These are phyloP conservation scores for Beauveria sp. DNA, from an alignment of 2,329 filamentous ascomycete species.

Conservation along the genomic window DNA sequence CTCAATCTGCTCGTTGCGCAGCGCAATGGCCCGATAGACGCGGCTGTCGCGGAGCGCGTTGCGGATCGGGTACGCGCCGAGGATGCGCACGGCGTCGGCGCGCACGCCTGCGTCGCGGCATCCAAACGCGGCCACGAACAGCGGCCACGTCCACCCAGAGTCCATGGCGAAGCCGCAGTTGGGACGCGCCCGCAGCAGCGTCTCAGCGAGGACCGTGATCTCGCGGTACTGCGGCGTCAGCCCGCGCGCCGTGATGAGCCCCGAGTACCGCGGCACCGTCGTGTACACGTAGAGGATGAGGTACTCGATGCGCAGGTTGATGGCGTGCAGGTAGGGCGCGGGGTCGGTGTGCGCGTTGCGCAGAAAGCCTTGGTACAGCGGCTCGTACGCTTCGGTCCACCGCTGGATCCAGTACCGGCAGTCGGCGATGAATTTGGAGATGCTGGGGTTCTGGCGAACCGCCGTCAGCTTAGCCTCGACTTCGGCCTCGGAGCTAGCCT, in stretches of 20 bases:
- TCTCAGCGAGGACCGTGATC: constrained; percentile 30
- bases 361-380: constrained; percentile 23
- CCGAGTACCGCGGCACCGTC: constrained; percentile 29
- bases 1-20: constrained; percentile 31
- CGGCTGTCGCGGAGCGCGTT: constrained; percentile 37
- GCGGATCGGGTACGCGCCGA: constrained; percentile 32
- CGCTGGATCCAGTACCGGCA: constrained; percentile 30
- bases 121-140: constrained; percentile 33
- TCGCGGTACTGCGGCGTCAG: constrained; percentile 36
- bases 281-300: constrained; percentile 33
- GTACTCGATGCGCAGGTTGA: constrained; percentile 35
- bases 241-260: constrained; percentile 26
- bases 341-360: constrained; percentile 18
- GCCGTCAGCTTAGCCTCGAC: constrained; percentile 24
- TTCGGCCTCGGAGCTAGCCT: constrained; percentile 19
- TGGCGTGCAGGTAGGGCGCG: constrained; percentile 26
- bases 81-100: constrained; percentile 32
- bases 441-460: constrained; percentile 22
- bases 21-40: constrained; percentile 31
- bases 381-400: constrained; percentile 32
- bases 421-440: constrained; percentile 27
- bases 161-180: constrained; percentile 38
- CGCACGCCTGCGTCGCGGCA: constrained; percentile 32
- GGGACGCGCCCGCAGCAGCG: constrained; percentile 26
- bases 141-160: constrained; percentile 37